Base-by-base conservation (phyloP, 2,329 filamentous ascomycete species). In the Tympanopsis confertula region DNA sequence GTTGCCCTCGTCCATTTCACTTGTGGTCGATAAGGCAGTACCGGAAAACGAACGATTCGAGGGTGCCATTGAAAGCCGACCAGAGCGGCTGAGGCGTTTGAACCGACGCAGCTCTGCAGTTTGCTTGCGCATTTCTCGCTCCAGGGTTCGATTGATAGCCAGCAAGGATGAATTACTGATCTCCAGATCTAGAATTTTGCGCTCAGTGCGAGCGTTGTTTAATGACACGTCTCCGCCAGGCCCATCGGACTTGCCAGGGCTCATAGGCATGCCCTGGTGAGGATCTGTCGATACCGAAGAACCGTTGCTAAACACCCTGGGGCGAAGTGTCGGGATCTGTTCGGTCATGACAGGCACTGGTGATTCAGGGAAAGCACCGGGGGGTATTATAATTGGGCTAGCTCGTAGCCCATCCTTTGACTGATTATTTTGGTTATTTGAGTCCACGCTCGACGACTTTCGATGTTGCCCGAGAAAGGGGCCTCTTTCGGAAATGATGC, bases 131-230 rank as follows among this genome's bases (percentile, higher is more conserved):
- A 86, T 70, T 50, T 85, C 77, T 15, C 76, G 68, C 53, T 86
- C 81, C 1, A 86, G 59, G 1, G 77, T 78, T 35, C 78, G 67
- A 46, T 86, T 86, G 55, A 86, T 84, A 15, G 81, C 80, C 5
- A 82, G 61, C 3, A 86, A 61, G 3, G 79, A 84, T 2, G 78
- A 82, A 49, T 85, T 85, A 42, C 77, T 83, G 44, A 86, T 86
- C 50, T 86, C 81, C 3, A 86, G 61, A 53, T 86, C 81, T 36
- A 85, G 59, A 2, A 86, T 79, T 57, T 85, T 85, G 35, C 81
- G 66, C 52, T 84, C 81, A 22, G 75, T 65, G 20, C 81, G 68
- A 28, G 81, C 80, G 50, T 80, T 78, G n/a, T n/a, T n/a, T n/a
- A n/a, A n/a, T n/a, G n/a, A n/a, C n/a, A n/a, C n/a, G n/a, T n/a